A percentile compares a stretch with the other conserved stretches of the same genome.
phyloP scores from a whole-genome alignment of 108 stramenopile species.

The Phaeodactylum tricornutum region DNA sequence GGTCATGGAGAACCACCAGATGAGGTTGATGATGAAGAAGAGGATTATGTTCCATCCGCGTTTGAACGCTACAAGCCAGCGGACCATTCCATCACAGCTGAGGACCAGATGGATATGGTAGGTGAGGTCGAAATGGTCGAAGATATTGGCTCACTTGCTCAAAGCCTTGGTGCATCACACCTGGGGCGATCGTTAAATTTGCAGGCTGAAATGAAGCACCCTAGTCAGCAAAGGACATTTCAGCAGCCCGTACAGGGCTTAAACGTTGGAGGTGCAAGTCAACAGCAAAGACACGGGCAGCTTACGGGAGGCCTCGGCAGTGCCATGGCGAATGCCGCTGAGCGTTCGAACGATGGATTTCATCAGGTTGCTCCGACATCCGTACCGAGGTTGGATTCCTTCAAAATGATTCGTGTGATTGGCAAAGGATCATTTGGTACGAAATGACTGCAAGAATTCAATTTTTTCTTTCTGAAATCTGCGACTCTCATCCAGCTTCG shows the following conservation, averaged over 20 bases:
- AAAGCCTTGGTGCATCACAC: constrained; percentile 75
- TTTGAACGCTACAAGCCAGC: constrained; percentile 54
- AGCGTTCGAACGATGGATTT: constrained; percentile 48
- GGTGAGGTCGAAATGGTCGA: constrained; percentile 83
- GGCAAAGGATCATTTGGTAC: constrained; percentile 93
- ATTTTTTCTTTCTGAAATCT: too few species aligned
- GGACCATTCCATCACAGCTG: constrained; percentile 49
- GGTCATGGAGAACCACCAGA: constrained; percentile 6
- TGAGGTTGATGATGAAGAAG: constrained; percentile 49
- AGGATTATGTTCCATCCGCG: constrained; percentile 24
- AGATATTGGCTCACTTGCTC: constrained; percentile 73
- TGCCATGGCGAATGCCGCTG: constrained; percentile 56
- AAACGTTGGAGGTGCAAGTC: constrained; percentile 1
- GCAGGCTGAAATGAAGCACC: constrained; percentile 50
- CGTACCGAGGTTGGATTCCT: constrained; percentile 74
- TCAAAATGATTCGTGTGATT: constrained; percentile 83
- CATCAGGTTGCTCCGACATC: constrained; percentile 45
- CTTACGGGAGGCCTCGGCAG: constrained; percentile 77
- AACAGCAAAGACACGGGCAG: too few species aligned
- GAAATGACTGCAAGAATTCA: constrained; percentile 5
- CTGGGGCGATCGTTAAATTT: constrained; percentile 62
- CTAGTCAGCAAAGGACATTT: not conserved
- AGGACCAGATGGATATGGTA: constrained; percentile 58
- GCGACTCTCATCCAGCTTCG: not conserved
- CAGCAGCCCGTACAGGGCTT: constrained; percentile 3